Conservation (phyloP, 306 rosid genomes). For the Cucumis cinereus region DNA sequence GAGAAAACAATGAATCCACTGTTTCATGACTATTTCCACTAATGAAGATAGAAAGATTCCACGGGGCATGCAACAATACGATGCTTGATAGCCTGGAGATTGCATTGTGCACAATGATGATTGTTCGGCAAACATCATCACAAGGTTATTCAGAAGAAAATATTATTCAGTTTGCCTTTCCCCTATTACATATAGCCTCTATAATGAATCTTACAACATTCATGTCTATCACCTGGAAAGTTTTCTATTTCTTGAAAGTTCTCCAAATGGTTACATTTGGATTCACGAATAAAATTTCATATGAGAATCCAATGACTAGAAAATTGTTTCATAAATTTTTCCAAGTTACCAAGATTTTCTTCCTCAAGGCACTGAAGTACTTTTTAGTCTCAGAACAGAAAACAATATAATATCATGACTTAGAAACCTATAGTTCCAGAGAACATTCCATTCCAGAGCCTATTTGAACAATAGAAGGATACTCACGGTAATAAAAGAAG, state of each 20-base stretch:
- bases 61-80: neutral
- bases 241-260: neutral
- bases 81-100: neutral
- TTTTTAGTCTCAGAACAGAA: neutral
- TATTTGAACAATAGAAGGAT: neutral
- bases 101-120: neutral
- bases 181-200: neutral
- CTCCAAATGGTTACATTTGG: neutral
- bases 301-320: neutral
- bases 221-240: neutral
- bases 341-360: neutral
- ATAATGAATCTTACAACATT: neutral
- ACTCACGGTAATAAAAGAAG: constrained; percentile 47
- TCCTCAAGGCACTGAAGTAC: neutral
- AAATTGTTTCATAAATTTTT: neutral
- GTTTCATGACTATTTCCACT: neutral
- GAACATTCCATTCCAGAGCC: neutral
- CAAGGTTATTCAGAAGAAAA: neutral
- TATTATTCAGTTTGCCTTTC: neutral
- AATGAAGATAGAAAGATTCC: neutral
- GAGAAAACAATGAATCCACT: neutral
- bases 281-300: neutral
- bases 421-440: neutral
- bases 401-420: neutral
- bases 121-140: neutral